Conservation (phyloP, 2,329 filamentous ascomycete species). For the Chaetomium olivaceum region DNA sequence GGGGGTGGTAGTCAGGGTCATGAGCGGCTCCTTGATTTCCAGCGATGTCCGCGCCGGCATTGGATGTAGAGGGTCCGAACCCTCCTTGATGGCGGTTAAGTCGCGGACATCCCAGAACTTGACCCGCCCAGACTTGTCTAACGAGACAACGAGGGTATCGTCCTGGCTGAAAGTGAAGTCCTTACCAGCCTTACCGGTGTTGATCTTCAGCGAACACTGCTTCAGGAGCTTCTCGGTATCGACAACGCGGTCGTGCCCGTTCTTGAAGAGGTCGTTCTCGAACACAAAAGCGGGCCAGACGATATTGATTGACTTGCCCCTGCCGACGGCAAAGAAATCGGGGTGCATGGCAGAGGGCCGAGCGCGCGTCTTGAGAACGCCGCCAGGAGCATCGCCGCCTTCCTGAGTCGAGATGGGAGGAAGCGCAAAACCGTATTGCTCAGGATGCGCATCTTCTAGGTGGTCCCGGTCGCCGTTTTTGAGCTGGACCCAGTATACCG, state of each 20-base stretch:
- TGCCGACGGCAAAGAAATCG: conserved; percentile 91
- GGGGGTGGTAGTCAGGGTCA: conserved; percentile 83
- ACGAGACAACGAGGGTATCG: conserved; percentile 87
- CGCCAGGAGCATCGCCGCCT: conserved; percentile 79
- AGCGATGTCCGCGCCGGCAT: conserved; percentile 59
- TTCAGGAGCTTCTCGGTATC: conserved; percentile 85
- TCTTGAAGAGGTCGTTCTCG: conserved; percentile 63
- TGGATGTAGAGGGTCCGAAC: conserved; percentile 51
- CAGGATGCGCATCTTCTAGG: conserved; percentile 74
- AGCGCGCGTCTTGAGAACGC: conserved; percentile 92
- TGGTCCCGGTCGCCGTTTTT: conserved; percentile 75
- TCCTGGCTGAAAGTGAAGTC: conserved; percentile 98
- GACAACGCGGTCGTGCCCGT: conserved; percentile 67
- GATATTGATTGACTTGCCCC: conserved; percentile 94
- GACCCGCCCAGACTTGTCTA: conserved; percentile 94
- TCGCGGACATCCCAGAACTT: conserved; percentile 98
- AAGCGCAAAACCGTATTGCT: conserved; percentile 84
- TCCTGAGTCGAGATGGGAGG: conserved; percentile 84
- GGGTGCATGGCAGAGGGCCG: conserved; percentile 86
- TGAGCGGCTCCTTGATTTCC: conserved; percentile 81
- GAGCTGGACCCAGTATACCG: conserved; percentile 92
- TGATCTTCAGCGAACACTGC: conserved; percentile 88
- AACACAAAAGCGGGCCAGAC: conserved; percentile 69
- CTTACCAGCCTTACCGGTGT: conserved; percentile 96
- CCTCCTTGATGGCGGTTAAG: conserved; percentile 60